These are phyloP conservation scores for Puccinia triticina DNA, from an alignment of 1,284 basidiomycete genomes.

Conservation along the genomic window DNA sequence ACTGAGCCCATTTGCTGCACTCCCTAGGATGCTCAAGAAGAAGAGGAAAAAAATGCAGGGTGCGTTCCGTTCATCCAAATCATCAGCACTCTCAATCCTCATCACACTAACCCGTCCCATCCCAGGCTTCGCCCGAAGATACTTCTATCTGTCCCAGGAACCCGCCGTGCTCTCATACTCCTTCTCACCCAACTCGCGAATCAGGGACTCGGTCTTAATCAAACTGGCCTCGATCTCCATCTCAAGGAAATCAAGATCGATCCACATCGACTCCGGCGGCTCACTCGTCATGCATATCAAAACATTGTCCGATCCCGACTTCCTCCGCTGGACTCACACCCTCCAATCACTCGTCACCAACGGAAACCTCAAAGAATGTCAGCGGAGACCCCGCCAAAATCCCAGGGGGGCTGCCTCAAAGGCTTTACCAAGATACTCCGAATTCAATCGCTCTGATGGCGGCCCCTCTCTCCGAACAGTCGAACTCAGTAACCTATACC, in stretches of 20 bases:
- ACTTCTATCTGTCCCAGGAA: slow-evolving; percentile 48
- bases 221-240: slow-evolving; percentile 48
- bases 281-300: slow-evolving; percentile 51
- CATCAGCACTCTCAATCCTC: too few relatives aligned
- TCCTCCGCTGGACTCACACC: slow-evolving; percentile 35
- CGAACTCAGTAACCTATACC: slow-evolving; percentile 42
- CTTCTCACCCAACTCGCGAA: slow-evolving; percentile 47
- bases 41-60: slow-evolving; percentile 52
- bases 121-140: slow-evolving; percentile 44
- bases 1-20: background rate
- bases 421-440: background rate
- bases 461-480: slow-evolving; percentile 27
- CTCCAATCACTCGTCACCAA: slow-evolving; percentile 40
- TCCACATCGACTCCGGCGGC: slow-evolving; percentile 51
- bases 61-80: background rate
- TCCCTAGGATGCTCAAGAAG: slow-evolving; percentile 50
- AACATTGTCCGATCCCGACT: slow-evolving; percentile 42
- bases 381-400: slow-evolving; percentile 19
- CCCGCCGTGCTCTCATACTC: slow-evolving; percentile 49
- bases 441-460: slow-evolving; percentile 11
- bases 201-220: slow-evolving; percentile 48
- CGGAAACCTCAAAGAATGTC: slow-evolving; percentile 21
- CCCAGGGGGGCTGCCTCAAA: slow-evolving; percentile 8
- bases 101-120: background rate
- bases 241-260: slow-evolving; percentile 40